A percentile compares a stretch with the other conserved stretches of the same genome.
phyloP scores from a whole-genome alignment of 2,329 filamentous ascomycete genomes.

The Phyllosticta capitalensis region DNA sequence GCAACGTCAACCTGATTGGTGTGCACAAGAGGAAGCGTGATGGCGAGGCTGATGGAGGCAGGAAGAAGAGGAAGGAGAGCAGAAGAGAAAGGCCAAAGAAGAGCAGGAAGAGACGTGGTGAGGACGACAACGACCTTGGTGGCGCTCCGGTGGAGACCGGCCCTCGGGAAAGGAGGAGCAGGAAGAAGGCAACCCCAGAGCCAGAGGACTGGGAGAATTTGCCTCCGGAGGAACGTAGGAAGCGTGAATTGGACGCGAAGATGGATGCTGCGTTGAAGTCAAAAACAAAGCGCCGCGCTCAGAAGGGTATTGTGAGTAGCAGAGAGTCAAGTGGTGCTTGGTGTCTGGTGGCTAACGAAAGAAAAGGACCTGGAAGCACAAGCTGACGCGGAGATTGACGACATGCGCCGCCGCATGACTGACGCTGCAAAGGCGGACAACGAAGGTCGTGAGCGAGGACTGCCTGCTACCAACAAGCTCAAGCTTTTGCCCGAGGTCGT shows the following conservation, averaged over 20 bases:
- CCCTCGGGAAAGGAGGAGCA: conserved; percentile 41
- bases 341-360: conserved; percentile 13
- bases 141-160: conserved; percentile 14
- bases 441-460: conserved; percentile 63
- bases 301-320: conserved; percentile 70
- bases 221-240: conserved; percentile 76
- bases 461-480: conserved; percentile 85
- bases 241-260: conserved; percentile 72
- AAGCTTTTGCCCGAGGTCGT: conserved; percentile 89
- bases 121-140: conserved; percentile 30
- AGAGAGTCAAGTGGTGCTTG: background rate
- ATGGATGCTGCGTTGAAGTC: conserved; percentile 85
- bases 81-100: conserved; percentile 44
- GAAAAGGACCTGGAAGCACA: conserved; percentile 74
- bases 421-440: conserved; percentile 81
- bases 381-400: conserved; percentile 81
- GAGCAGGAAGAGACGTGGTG: conserved; percentile 41
- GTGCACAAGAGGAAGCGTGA: conserved; percentile 58
- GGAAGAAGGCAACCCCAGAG: conserved; percentile 30
- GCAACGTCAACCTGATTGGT: conserved; percentile 51
- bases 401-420: conserved; percentile 84
- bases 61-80: conserved; percentile 60
- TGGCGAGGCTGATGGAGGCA: conserved; percentile 47
- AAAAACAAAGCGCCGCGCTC: conserved; percentile 62
- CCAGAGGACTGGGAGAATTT: conserved; percentile 65